Conservation (phyloP, 2,329 filamentous ascomycete genomes). For the Botrytis pseudocinerea region DNA sequence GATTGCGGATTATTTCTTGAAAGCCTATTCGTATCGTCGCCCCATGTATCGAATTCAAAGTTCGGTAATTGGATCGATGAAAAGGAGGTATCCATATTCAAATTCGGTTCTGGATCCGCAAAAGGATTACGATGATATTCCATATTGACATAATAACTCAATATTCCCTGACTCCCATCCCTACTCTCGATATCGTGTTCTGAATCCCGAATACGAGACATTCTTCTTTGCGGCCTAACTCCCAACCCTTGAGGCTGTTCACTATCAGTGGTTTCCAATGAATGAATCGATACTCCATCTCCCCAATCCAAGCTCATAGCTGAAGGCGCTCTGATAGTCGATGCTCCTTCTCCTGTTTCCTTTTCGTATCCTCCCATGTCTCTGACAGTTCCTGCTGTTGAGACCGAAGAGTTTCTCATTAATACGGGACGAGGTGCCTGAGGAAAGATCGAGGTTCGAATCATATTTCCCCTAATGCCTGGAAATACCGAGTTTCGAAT, state of each 20-base stretch:
- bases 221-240: neutral
- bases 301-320: neutral
- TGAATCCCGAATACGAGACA: neutral
- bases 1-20: neutral
- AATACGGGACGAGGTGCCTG: neutral
- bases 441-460: neutral
- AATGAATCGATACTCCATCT: slow-evolving; percentile 38
- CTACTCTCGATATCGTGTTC: neutral
- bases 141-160: neutral
- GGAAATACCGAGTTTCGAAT: neutral
- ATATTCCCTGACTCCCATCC: neutral
- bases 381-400: neutral
- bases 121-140: neutral
- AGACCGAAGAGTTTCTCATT: neutral
- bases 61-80: neutral
- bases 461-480: neutral
- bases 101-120: neutral
- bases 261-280: slow-evolving; percentile 28
- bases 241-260: neutral
- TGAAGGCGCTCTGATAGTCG: neutral
- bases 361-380: neutral
- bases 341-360: neutral
- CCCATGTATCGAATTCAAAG: neutral
- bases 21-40: neutral
- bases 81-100: neutral